These are phyloP conservation scores for Ophiostoma angusticollis DNA, from an alignment of 2,329 filamentous ascomycete genomes.

Conservation along the genomic window DNA sequence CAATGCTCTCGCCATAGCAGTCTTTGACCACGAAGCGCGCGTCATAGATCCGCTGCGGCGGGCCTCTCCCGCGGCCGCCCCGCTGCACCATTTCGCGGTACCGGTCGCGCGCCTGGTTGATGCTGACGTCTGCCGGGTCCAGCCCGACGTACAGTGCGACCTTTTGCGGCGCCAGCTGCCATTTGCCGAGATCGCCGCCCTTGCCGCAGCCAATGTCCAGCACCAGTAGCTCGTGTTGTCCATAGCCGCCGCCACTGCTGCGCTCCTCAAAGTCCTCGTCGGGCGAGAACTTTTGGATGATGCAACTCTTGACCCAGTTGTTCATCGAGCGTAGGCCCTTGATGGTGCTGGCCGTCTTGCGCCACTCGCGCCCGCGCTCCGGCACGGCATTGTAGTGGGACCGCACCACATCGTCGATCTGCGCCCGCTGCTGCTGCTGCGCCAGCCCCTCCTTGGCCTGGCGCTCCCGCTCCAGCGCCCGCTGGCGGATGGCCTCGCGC, in stretches of 20 bases:
- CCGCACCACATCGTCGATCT: constrained; percentile 72
- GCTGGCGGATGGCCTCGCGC: constrained; percentile 52
- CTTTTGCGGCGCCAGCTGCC: constrained; percentile 83
- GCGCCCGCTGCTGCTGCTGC: constrained; percentile 35
- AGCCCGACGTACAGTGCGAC: constrained; percentile 91
- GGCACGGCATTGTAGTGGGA: constrained; percentile 96
- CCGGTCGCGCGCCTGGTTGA: constrained; percentile 77
- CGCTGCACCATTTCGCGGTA: constrained; percentile 59
- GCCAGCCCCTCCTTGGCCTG: constrained; percentile 23
- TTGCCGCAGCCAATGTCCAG: constrained; percentile 95
- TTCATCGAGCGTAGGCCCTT: constrained; percentile 91
- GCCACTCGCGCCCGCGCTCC: constrained; percentile 86
- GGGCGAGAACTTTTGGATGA: constrained; percentile 92
- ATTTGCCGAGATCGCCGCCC: constrained; percentile 88
- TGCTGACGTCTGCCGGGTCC: constrained; percentile 84
- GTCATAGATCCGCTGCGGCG: constrained; percentile 55
- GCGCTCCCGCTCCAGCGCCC: constrained; percentile 42
- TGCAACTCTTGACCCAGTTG: constrained; percentile 96
- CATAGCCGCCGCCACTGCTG: constrained; percentile 40
- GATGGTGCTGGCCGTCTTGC: constrained; percentile 86
- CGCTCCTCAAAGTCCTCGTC: constrained; percentile 57
- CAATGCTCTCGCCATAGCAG: constrained; percentile 77
- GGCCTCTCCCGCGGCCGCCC: constrained; percentile 34
- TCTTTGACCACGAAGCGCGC: constrained; percentile 84
- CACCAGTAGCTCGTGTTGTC: constrained; percentile 55